Base-by-base conservation (phyloP, 768 basidiomycete species). In the Mrakia blollopis region DNA sequence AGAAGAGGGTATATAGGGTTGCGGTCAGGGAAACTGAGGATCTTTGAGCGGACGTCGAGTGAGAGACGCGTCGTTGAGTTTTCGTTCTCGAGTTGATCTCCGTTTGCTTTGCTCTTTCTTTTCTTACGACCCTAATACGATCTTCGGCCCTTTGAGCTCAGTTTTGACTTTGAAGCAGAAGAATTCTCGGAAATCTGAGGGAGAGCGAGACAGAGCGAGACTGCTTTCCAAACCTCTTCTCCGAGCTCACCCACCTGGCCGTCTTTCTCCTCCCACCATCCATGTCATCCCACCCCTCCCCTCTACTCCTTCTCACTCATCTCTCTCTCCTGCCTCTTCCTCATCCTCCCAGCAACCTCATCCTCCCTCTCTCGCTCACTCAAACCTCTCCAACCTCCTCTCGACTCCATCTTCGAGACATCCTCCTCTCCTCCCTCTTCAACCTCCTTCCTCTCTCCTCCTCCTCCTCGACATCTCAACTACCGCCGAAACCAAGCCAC, bases 301-400 rank as follows among this genome's bases (percentile, higher is more conserved):
- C 37, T 11, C 65, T 68, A 21, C 65, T 68, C 9, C 65, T 68
- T 39, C 39, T 44, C 65, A 25, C 25, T 23, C 65, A 68, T 68
- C 65, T 68, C 65, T 39, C 37, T 23, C 65, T 68, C 37, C 65
- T 68, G 25, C 65, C 39, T 11, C 39, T 68, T 25, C 37, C 65
- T 23, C 18, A 2, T 18, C 65, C 65, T n/a, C 39, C 65, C 65
- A 8, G 3, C 14, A 18, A 6, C 23, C 23, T 68, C 39, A 23
- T 23, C 6, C 25, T 39, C 6, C 65, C 65, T n/a, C 65, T 39
- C 25, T 37, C 39, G 5, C 65, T 68, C 39, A 21, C 65, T 37
- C 65, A 39, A n/a, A 39, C 65, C 23, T 18, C 39, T 7, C 65
- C 39, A 0, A 39, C 65, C 25, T 44, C 39, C 35, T 68, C 65